Evolutionary conservation across 495 filamentous ascomycete species (phyloP).

Genomic region (Lentithecium fluviatile): DNA sequence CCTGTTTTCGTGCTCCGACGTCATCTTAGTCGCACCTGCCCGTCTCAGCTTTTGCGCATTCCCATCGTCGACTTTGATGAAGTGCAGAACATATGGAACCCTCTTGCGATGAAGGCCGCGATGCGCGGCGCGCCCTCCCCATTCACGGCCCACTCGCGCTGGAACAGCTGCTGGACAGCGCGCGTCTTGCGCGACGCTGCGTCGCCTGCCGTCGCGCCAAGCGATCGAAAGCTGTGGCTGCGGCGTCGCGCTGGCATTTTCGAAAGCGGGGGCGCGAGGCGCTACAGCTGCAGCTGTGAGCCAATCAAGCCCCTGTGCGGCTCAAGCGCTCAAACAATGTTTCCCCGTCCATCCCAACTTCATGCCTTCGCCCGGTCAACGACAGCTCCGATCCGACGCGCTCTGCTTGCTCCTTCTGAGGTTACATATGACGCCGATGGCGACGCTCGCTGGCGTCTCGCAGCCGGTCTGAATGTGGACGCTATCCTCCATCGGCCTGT

Average conservation of each 20-base stretch:
- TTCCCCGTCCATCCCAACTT: slow-evolving; percentile 19
- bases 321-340: slow-evolving; percentile 10
- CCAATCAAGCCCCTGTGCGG: slow-evolving; percentile 26
- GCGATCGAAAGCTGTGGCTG: slow-evolving; percentile 19
- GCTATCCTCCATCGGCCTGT: too few species aligned
- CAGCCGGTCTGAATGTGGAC: too few species aligned
- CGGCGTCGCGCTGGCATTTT: slow-evolving; percentile 24
- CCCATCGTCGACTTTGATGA: not conserved
- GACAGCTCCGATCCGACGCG: slow-evolving; percentile 5
- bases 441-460: not conserved
- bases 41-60: not conserved
- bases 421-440: not conserved
- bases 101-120: too few species aligned
- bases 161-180: not conserved
- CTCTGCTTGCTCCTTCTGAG: not conserved
- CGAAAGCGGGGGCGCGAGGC: too few species aligned
- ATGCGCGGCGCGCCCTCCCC: not conserved
- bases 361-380: slow-evolving; percentile 13
- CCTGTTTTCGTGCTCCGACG: not conserved
- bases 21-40: not conserved
- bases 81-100: too few species aligned
- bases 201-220: slow-evolving; percentile 11
- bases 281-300: not conserved
- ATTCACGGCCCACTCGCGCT: not conserved
- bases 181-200: not conserved